phyloP scores from a whole-genome alignment of 2,329 filamentous ascomycete genomes.

The Cucurbitaria berberidis region DNA sequence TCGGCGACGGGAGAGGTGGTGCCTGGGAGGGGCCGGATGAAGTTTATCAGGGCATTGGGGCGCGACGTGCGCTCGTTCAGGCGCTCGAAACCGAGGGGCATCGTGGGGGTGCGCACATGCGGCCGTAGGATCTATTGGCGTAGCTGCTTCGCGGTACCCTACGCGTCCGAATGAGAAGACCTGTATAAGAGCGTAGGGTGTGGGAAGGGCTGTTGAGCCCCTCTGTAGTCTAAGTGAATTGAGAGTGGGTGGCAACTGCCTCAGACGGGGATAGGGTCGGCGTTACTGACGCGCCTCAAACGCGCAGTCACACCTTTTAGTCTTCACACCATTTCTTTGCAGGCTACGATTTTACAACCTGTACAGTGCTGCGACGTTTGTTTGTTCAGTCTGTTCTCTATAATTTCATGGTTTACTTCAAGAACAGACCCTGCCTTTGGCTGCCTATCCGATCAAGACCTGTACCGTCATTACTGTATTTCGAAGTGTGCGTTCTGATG shows the following conservation, averaged over 20 bases:
- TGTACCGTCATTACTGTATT: too few species aligned
- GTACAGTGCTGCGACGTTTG: too few species aligned
- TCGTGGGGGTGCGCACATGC: conserved; percentile 44
- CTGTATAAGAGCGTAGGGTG: background rate
- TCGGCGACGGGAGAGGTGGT: conserved; percentile 46
- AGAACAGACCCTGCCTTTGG: too few species aligned
- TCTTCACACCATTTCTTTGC: background rate
- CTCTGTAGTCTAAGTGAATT: background rate
- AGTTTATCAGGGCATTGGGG: conserved; percentile 79
- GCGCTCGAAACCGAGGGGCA: conserved; percentile 80
- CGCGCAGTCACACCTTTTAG: background rate
- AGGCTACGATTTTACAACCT: too few species aligned
- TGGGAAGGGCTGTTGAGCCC: background rate
- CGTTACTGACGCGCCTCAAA: background rate
- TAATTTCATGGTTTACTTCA: too few species aligned
- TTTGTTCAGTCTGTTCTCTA: too few species aligned
- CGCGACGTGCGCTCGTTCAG: conserved; percentile 76
- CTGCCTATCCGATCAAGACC: too few species aligned
- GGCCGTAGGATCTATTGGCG: background rate
- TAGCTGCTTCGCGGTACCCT: background rate
- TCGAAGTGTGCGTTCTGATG: too few species aligned
- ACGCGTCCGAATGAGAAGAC: too few species aligned
- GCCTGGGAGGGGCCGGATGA: conserved; percentile 80
- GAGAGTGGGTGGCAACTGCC: background rate
- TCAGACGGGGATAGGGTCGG: background rate